Evolutionary conservation across 139 green algal genomes (phyloP), one percentile per base, ranked within the genome.

Genomic region (Chlamydomonas incerta): DNA sequence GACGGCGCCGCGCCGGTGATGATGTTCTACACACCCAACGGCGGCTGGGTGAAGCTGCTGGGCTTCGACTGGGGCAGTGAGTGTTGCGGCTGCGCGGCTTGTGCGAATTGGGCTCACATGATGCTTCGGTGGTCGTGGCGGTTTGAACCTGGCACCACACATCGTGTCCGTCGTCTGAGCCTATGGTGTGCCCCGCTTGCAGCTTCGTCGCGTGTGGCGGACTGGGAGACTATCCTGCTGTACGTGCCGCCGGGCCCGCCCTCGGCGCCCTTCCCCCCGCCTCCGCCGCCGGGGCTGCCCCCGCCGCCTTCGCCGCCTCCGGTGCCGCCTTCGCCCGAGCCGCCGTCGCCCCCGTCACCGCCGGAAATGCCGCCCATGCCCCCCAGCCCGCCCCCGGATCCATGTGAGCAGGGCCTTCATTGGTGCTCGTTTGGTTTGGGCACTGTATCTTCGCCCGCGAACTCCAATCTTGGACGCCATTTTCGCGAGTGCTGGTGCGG

Each of bases 21-120:
- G 41, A 34, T 83, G 29, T 83, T 83, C 46, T 13, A 24, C 29
- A 83, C 77, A 0, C 77, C 77, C 29, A 1, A 29, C 15, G 77
- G 77, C 77, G 77, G 77, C n/a, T 74, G 29, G 41, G 62, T 83
- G 18, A 83, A 83, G 77, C 41, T 83, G 41, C 13, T 83, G 0
- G 77, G 77, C 29, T 73, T 52, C 46, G 77, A 83, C 77, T 83
- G 17, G 17, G 46, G 41, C 52, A 29, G 77, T 83, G 60, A 47
- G 75, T n/a, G n/a, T n/a, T n/a, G n/a, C n/a, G n/a, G n/a, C n/a
- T n/a, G n/a, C n/a, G n/a, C n/a, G n/a, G n/a, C n/a, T n/a, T n/a
- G n/a, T n/a, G n/a, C n/a, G n/a, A n/a, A n/a, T n/a, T n/a, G n/a
- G n/a, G n/a, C n/a, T n/a, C n/a, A n/a, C n/a, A n/a, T n/a, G n/a